A percentile compares a stretch with the other conserved stretches of the same genome.
Evolutionary conservation across 2,329 filamentous ascomycete species (phyloP).

Genomic region (Cordyceps tenuipes): DNA sequence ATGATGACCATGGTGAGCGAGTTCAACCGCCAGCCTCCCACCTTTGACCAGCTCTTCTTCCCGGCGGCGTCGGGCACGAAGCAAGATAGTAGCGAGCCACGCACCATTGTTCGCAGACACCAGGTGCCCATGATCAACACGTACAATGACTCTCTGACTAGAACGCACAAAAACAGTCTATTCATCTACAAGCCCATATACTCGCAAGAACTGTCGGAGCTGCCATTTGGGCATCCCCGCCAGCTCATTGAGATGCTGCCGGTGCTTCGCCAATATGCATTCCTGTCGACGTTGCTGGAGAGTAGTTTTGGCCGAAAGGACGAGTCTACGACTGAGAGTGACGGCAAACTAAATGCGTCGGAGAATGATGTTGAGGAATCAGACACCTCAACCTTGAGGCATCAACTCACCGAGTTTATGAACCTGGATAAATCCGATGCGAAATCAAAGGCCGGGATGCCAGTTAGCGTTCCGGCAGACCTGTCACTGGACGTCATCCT

Average conservation of each 20-base stretch:
- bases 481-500: conserved; percentile 45
- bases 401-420: conserved; percentile 28
- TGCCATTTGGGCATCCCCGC: conserved; percentile 70
- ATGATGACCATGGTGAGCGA: conserved; percentile 24
- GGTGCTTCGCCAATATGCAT: conserved; percentile 65
- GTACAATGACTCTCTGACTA: conserved; percentile 22
- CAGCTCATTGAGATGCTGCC: conserved; percentile 71
- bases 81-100: conserved; percentile 49
- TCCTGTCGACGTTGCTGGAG: conserved; percentile 55
- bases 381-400: conserved; percentile 21
- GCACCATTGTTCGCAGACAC: conserved; percentile 44
- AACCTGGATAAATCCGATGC: background rate
- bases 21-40: conserved; percentile 27
- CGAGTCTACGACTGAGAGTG: conserved; percentile 14
- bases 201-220: conserved; percentile 54
- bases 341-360: conserved; percentile 11
- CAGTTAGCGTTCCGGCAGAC: conserved; percentile 9
- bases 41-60: conserved; percentile 52
- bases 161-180: conserved; percentile 50
- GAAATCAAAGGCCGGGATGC: background rate
- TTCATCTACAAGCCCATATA: conserved; percentile 67
- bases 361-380: conserved; percentile 6
- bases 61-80: conserved; percentile 39
- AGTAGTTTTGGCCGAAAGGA: conserved; percentile 45
- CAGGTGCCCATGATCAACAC: conserved; percentile 34